A percentile compares a stretch with the other conserved stretches of the same genome.
These are phyloP conservation scores for Bolboschoenoplectus hybrid DNA, from an alignment of 202 grass and related monocot genomes.

Conservation along the genomic window DNA sequence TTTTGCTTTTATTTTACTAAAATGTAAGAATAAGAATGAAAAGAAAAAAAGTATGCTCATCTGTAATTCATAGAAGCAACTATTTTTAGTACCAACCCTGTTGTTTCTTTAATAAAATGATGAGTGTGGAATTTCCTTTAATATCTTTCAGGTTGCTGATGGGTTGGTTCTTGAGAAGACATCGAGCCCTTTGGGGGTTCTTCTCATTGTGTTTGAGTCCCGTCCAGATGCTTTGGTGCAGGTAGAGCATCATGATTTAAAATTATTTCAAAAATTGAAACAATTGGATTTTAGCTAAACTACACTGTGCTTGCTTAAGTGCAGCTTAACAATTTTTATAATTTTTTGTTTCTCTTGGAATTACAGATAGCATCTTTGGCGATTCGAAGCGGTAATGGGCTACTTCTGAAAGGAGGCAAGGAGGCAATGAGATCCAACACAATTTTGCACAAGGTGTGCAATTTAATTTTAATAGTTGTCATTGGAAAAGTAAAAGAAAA, in stretches of 20 bases:
- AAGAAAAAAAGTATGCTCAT: neutral
- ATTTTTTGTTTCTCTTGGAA: constrained; percentile 18
- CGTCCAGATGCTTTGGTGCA: constrained; percentile 96
- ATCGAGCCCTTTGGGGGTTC: constrained; percentile 80
- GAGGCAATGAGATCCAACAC: constrained; percentile 94
- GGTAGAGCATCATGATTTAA: constrained; percentile 56
- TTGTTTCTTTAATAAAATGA: constrained; percentile 21
- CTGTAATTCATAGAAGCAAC: neutral
- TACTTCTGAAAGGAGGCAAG: constrained; percentile 97
- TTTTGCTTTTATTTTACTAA: neutral
- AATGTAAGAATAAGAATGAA: constrained; percentile 6
- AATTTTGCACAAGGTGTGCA: constrained; percentile 89
- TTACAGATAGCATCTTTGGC: constrained; percentile 93
- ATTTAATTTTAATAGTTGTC: constrained; percentile 11
- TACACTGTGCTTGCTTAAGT: constrained; percentile 7
- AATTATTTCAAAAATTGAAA: neutral
- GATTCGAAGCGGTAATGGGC: constrained; percentile 90
- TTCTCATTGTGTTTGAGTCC: constrained; percentile 94
- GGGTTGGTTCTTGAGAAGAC: constrained; percentile 85
- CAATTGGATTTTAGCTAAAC: constrained; percentile 12
- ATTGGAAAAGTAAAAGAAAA: neutral
- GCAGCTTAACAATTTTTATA: neutral
- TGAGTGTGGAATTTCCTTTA: constrained; percentile 14
- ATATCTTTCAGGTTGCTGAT: constrained; percentile 71
- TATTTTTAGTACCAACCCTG: neutral